Evolutionary conservation across 441 rosid species (phyloP), one percentile per base, ranked within the genome.

Genomic region (Pelargonium myrrhifolium): DNA sequence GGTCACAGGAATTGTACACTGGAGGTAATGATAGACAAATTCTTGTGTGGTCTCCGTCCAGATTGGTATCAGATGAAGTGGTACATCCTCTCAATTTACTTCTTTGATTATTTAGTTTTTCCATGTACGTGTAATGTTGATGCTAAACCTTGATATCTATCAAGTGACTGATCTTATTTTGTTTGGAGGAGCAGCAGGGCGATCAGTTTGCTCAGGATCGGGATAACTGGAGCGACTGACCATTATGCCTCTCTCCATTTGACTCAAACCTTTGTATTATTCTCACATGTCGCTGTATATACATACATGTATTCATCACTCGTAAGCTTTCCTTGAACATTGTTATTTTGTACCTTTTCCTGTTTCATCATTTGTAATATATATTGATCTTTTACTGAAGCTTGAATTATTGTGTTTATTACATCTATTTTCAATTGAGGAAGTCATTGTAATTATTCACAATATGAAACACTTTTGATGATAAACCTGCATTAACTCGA

Each of bases 21-120:
- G 90, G 97, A 26, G 88, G 97, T 56, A 81, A 69, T 69, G 96
- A 90, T 77, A 79, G 90, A 72, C 88, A 90, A 75, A 93, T 90
- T 77, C 92, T 90, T 45, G 95, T 86, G 20, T 93, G 98, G 98
- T 89, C 95, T 69, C 92, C 96, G 37, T 42, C 82, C 65, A 75
- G 80, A 72, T 68, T 72, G 71, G 64, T 71, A 51, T 72, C 80
- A 4, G 76, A 71, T 61, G 94, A 79, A 71, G 61, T 61, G 71
- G 85, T 84, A 72, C 15, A 69, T 74, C 67, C n/a, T n/a, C n/a
- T n/a, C n/a, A n/a, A n/a, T n/a, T n/a, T n/a, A 17, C 4, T 49
- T 11, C 73, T 65, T 49, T 49, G 9, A 9, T 11, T 9, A 28
- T 15, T 28, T 53, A 31, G 3, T 8, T 65, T 64, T 18, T 11